Evolutionary conservation across 805 yeast species (phyloP), one percentile per base, ranked within the genome.

Genomic region (Candida ponderosae): DNA sequence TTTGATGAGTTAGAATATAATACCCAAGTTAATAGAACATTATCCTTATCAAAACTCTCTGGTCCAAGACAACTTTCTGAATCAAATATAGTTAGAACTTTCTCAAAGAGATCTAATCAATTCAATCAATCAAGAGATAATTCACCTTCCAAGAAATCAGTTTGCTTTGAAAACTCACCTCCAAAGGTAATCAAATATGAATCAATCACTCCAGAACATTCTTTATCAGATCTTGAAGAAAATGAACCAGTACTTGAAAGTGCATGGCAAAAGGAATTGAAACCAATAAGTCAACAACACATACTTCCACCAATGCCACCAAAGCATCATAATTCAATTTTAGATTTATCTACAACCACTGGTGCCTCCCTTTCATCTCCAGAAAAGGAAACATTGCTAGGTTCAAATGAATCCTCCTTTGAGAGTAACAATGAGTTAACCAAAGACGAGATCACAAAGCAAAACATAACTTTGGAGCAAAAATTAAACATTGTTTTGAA

Each of bases 401-500:
- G 47, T 2, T 53, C 50, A 5, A 59, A 55, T 33, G 56, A 50
- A 16, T 15, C 16, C 11, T 16, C 35, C 16, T 34, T 46, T 29
- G 43, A 46, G 7, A 18, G 13, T 19, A 14, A n/a, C 15, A 3
- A 31, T 18, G 26, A 41, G 2, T 38, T 57, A 15, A 53, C 59
- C 3, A 54, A 48, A 8, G 56, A 54, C 16, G 56, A 59, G 1
- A 32, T 61, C 6, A 34, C 38, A 14, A 39, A 41, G 14, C 43
- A 41, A 39, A 47, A 30, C 41, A 60, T 50, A 51, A 58, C 56
- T 34, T 51, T 72, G 29, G 66, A 66, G 41, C 69, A 72, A 41
- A 70, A 66, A 46, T 54, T 72, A 38, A 70, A 67, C 38, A 56
- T 70, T 3, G 67, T 63, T 32, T 53, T 72, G 14, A 55, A 56